These are phyloP conservation scores for Paracamarosporium sp. DNA, from an alignment of 2,329 filamentous ascomycete species.

Conservation along the genomic window DNA sequence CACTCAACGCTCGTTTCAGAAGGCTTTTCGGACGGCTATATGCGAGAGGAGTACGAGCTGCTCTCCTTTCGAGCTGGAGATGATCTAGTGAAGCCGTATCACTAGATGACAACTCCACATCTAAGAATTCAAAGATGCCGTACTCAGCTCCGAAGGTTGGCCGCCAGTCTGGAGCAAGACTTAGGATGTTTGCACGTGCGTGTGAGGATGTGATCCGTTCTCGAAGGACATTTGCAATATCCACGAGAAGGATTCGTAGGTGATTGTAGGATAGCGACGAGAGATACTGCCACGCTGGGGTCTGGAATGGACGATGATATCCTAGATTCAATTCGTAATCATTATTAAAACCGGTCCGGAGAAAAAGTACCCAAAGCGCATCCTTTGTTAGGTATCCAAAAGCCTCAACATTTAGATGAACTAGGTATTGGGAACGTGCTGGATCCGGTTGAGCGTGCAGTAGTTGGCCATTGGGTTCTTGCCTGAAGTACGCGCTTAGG, in stretches of 20 bases:
- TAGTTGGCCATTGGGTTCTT: neutral
- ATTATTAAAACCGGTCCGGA: neutral
- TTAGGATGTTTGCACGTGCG: neutral
- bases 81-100: neutral
- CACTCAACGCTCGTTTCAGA: slow-evolving; percentile 9
- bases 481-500: slow-evolving; percentile 1
- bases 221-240: slow-evolving; percentile 10
- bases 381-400: slow-evolving; percentile 12
- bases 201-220: neutral
- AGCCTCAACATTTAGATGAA: neutral
- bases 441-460: neutral
- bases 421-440: neutral
- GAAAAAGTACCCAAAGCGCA: slow-evolving; percentile 11
- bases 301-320: slow-evolving; percentile 1
- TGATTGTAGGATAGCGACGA: neutral
- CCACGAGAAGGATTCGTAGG: slow-evolving; percentile 1
- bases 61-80: neutral
- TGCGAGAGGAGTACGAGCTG: neutral
- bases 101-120: slow-evolving; percentile 3
- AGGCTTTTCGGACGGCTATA: neutral
- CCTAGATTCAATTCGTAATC: neutral
- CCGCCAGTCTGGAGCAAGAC: slow-evolving; percentile 3
- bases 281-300: slow-evolving; percentile 2
- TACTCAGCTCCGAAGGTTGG: slow-evolving; percentile 4
- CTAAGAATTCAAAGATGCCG: slow-evolving; percentile 7